Base-by-base conservation (phyloP, 805 yeast genomes). In the Lipomyces mesembrius region DNA sequence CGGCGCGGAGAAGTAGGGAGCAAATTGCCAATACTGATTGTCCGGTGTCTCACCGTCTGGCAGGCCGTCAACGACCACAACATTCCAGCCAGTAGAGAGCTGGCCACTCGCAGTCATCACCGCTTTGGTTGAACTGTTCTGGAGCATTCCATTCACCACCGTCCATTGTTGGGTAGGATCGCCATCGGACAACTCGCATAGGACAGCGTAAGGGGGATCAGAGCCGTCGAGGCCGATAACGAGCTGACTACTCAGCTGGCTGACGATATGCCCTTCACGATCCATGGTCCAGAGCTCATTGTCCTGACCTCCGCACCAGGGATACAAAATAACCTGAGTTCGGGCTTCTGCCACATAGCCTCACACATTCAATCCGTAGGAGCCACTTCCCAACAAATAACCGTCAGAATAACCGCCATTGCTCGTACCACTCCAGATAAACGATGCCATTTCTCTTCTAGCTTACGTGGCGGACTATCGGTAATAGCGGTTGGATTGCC, bases 281-380 rank as follows among this genome's bases (percentile, higher is more conserved):
- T 39, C 49, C 5, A 39, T 39, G 49, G 49, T 39, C 49, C 49
- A 39, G 20, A 39, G 49, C 49, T 39, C 49, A 39, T 39, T 39
- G 20, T 39, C 22, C n/a, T 5, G 49, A 39, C 49, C 49, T 39
- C 49, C 20, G 20, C 22, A 17, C 49, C 49, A 39, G 49, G 39
- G 39, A 35, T 35, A 35, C 12, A 35, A 35, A 35, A 35, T 8
- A 4, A 35, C 39, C 2, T 35, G 39, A 35, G 39, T 35, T 35
- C 39, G 17, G 39, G 12, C 39, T 35, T 35, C 12, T 35, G 39
- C 39, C 11, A 35, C 39, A 35, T 35, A 35, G 12, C 39, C 39
- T 35, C 5, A 2, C 11, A 35, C 39, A 9, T 35, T 35, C 17
- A 35, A 35, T 8, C 39, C 39, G 39, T 9, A 35, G 12, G 14